phyloP scores from a whole-genome alignment of 306 rosid genomes.

The Corylus heterophylla region DNA sequence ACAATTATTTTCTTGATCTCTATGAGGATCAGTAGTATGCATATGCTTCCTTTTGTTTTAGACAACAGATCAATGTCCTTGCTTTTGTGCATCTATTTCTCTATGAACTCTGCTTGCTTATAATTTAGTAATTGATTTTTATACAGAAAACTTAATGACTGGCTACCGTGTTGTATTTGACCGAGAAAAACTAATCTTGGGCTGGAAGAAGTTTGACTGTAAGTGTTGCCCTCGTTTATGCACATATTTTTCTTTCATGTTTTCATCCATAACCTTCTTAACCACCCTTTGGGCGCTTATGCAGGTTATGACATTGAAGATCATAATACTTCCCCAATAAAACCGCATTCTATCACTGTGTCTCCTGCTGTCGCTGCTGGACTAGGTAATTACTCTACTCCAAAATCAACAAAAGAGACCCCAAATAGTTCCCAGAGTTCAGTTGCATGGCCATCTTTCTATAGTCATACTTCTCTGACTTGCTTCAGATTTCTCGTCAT shows the following conservation, averaged over 20 bases:
- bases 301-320: conserved; percentile 80
- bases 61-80: conserved; percentile 6
- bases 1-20: background rate
- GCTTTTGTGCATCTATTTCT: background rate
- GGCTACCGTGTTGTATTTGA: conserved; percentile 86
- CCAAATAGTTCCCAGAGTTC: conserved; percentile 41
- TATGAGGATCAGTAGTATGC: background rate
- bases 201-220: conserved; percentile 92
- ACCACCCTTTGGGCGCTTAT: conserved; percentile 23
- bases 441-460: conserved; percentile 41
- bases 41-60: background rate
- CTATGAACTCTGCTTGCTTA: conserved; percentile 16
- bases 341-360: conserved; percentile 43
- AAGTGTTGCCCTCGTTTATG: conserved; percentile 38
- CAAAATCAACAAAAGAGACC: conserved; percentile 42
- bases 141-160: conserved; percentile 92
- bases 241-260: conserved; percentile 10
- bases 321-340: conserved; percentile 30
- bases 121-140: conserved; percentile 27
- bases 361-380: conserved; percentile 85
- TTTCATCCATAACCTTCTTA: conserved; percentile 8
- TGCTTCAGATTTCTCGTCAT: conserved; percentile 37
- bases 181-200: conserved; percentile 72
- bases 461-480: conserved; percentile 30
- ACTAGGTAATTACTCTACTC: conserved; percentile 46